phyloP scores from a whole-genome alignment of 306 rosid species.

The Citrullus colocynthis region DNA sequence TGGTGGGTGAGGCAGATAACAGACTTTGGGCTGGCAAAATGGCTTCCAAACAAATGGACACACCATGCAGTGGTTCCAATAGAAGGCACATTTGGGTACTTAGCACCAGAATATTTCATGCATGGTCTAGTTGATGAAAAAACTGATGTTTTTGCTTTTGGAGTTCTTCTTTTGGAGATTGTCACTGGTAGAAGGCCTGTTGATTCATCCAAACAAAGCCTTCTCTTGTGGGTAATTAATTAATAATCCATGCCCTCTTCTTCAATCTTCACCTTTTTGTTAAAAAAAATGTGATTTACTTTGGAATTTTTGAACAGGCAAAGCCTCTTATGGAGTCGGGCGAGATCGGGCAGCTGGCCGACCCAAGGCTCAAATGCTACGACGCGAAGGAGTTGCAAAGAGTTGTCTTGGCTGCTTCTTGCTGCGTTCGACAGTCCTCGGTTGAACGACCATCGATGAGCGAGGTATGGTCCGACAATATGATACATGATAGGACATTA shows the following conservation, averaged over 20 bases:
- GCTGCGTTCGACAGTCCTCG: slow-evolving; percentile 69
- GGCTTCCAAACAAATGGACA: slow-evolving; percentile 99
- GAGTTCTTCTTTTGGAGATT: slow-evolving; percentile 79
- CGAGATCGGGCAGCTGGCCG: slow-evolving; percentile 50
- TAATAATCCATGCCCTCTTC: neutral
- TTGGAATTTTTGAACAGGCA: slow-evolving; percentile 29
- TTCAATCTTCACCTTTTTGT: too few relatives aligned
- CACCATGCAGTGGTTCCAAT: slow-evolving; percentile 85
- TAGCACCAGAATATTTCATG: slow-evolving; percentile 92
- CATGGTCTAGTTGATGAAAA: slow-evolving; percentile 93
- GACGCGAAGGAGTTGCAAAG: slow-evolving; percentile 49
- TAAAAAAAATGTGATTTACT: neutral
- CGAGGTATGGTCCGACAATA: slow-evolving; percentile 34
- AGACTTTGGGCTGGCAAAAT: slow-evolving; percentile 92
- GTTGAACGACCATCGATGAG: slow-evolving; percentile 66
- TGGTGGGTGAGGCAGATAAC: slow-evolving; percentile 36
- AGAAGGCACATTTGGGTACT: slow-evolving; percentile 93
- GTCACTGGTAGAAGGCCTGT: slow-evolving; percentile 79
- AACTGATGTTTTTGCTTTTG: slow-evolving; percentile 74
- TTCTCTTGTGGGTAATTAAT: slow-evolving; percentile 66
- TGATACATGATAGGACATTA: neutral
- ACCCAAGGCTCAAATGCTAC: slow-evolving; percentile 60
- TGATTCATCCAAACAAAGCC: slow-evolving; percentile 74
- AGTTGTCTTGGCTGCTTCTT: slow-evolving; percentile 61
- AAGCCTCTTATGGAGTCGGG: slow-evolving; percentile 74